phyloP scores from a whole-genome alignment of 306 rosid species.

The Boehmeria nivea region DNA sequence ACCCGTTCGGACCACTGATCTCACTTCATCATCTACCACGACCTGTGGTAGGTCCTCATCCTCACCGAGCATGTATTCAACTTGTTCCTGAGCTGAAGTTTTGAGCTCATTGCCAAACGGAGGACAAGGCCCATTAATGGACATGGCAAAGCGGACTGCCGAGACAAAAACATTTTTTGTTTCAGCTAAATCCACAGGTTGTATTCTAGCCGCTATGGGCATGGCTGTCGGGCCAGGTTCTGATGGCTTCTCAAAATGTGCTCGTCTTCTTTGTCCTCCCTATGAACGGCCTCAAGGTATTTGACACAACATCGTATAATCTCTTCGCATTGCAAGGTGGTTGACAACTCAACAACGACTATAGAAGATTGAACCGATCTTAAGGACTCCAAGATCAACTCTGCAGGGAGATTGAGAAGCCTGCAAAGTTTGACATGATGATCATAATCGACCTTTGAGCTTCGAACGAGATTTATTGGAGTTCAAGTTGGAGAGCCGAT shows the following conservation, averaged over 20 bases:
- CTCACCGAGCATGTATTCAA: slow-evolving; percentile 83
- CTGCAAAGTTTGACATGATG: too few relatives aligned
- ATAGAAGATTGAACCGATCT: slow-evolving; percentile 29
- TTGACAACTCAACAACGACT: slow-evolving; percentile 24
- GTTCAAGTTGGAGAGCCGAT: slow-evolving; percentile 14
- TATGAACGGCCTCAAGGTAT: slow-evolving; percentile 34
- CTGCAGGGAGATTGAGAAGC: slow-evolving; percentile 23
- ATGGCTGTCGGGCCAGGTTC: slow-evolving; percentile 30
- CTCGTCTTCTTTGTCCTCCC: slow-evolving; percentile 38
- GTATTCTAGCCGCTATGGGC: slow-evolving; percentile 33
- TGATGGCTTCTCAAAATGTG: slow-evolving; percentile 25
- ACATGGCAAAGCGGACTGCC: slow-evolving; percentile 71
- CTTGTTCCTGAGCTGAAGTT: slow-evolving; percentile 90
- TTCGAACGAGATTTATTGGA: slow-evolving; percentile 19
- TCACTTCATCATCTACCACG: slow-evolving; percentile 65
- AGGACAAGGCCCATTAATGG: slow-evolving; percentile 58
- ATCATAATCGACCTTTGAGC: too few relatives aligned
- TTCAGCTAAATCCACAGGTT: slow-evolving; percentile 38
- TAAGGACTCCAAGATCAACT: slow-evolving; percentile 18
- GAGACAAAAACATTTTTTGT: slow-evolving; percentile 79
- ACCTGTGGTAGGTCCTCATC: slow-evolving; percentile 47
- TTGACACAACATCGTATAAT: slow-evolving; percentile 21
- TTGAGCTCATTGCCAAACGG: slow-evolving; percentile 77
- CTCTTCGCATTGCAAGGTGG: slow-evolving; percentile 30
- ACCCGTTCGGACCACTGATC: slow-evolving; percentile 50